Percentiles rank a stretch among this genome's conserved stretches.
These are phyloP conservation scores for Naganishia albida DNA, from an alignment of 1,284 basidiomycete genomes.

Conservation along the genomic window DNA sequence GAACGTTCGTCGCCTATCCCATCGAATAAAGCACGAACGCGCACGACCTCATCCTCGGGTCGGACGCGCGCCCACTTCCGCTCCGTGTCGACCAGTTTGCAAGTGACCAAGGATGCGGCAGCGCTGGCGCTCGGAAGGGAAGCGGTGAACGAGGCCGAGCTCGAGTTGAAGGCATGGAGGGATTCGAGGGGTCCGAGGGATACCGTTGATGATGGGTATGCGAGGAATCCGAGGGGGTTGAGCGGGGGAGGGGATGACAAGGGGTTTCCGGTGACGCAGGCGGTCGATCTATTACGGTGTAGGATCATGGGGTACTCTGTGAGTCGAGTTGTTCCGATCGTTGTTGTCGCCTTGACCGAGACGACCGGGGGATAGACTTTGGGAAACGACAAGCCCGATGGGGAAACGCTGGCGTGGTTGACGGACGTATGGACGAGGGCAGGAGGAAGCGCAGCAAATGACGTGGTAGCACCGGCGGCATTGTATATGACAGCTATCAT, in stretches of 20 bases:
- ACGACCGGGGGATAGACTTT: conserved; percentile 40
- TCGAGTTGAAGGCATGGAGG: conserved; percentile 82
- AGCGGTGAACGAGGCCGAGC: conserved; percentile 85
- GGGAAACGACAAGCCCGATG: conserved; percentile 38
- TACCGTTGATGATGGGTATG: conserved; percentile 31
- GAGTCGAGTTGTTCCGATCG: conserved; percentile 33
- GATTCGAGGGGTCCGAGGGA: conserved; percentile 62
- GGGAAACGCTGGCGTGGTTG: conserved; percentile 34
- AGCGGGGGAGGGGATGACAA: conserved; percentile 1
- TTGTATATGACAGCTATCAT: conserved; percentile 88
- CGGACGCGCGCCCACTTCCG: not conserved
- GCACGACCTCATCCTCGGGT: not conserved
- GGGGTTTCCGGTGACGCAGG: conserved; percentile 44
- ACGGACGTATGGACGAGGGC: conserved; percentile 41
- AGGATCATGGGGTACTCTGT: conserved; percentile 50
- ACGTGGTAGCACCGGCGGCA: conserved; percentile 70
- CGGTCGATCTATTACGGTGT: conserved; percentile 47
- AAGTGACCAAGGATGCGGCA: conserved; percentile 15
- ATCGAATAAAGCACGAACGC: not conserved
- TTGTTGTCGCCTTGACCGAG: not conserved
- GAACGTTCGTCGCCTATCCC: not conserved
- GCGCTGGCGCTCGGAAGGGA: conserved; percentile 69
- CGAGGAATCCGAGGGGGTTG: conserved; percentile 43
- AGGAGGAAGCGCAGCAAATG: conserved; percentile 47
- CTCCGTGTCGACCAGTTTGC: conserved; percentile 4